Percentiles rank a stretch among this genome's conserved stretches.
Conservation (phyloP, 1,284 basidiomycete genomes). For the Phylloboletellus chloephorus region DNA sequence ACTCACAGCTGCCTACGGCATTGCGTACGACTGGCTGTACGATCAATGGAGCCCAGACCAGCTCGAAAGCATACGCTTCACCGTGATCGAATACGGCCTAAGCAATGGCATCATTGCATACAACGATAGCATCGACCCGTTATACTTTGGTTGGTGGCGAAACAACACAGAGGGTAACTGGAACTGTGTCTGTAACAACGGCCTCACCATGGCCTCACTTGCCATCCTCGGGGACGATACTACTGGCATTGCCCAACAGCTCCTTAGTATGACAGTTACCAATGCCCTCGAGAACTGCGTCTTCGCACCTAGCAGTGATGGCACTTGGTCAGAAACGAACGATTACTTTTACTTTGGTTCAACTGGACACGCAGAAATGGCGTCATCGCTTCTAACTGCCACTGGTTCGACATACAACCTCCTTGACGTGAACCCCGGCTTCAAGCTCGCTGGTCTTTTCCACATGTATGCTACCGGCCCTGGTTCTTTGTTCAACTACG, state of each 20-base stretch:
- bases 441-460: constrained; percentile 74
- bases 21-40: constrained; percentile 96
- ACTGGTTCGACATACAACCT: constrained; percentile 82
- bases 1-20: constrained; percentile 79
- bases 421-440: constrained; percentile 64
- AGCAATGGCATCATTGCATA: constrained; percentile 54
- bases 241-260: constrained; percentile 61
- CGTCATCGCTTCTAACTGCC: constrained; percentile 77
- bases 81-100: constrained; percentile 80
- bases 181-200: constrained; percentile 97
- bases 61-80: constrained; percentile 63
- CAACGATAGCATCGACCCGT: constrained; percentile 36
- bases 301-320: constrained; percentile 60
- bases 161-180: constrained; percentile 75
- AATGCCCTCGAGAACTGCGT: constrained; percentile 84
- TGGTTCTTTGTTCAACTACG: constrained; percentile 87
- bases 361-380: constrained; percentile 89
- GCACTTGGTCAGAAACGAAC: constrained; percentile 92
- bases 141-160: constrained; percentile 57
- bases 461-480: constrained; percentile 89
- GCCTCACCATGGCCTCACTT: constrained; percentile 84
- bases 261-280: constrained; percentile 65
- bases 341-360: constrained; percentile 98
- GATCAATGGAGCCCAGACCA: constrained; percentile 78
- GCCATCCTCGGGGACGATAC: constrained; percentile 87